Evolutionary conservation across 2,329 filamentous ascomycete species (phyloP), one percentile per base, ranked within the genome.

Genomic region (Fusarium mexicanum): DNA sequence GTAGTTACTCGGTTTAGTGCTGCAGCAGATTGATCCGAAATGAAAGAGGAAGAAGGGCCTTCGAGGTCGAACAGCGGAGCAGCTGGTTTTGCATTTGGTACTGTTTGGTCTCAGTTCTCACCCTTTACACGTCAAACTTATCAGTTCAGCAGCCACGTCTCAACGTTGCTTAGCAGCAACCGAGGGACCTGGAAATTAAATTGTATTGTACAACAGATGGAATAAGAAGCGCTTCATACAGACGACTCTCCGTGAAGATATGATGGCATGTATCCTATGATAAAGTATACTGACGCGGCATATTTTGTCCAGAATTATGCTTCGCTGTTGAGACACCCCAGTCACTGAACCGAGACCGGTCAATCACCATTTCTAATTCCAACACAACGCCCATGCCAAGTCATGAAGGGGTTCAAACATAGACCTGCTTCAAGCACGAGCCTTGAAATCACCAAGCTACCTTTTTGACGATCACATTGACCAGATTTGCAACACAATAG

Each of bases 61-160:
- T 51, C 20, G 47, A 69, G 66, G 65, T 69, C 67, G 47, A 69
- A 61, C 66, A 68, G 72, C 61, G 67, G 75, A 70, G 71, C 72
- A 69, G 71, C 75, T 69, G 74, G 70, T 75, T 78, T 75, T 77
- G 76, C 74, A 61, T 76, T 70, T 76, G 67, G 75, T 78, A 71
- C 38, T 48, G 58, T 72, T 78, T 72, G 64, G 64, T 72, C 68
- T 72, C 70, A 31, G 43, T 71, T 72, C 58, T 69, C 64, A 64
- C 62, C 62, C 50, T 53, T 63, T 29, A 65, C 29, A 22, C 35
- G n/a, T 61, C 35, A 51, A 60, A 35, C 61, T 73, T 51, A 41
- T 46, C 48, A 51, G 43, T 58, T 47, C 29, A 31, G 22, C 41
- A 48, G 38, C 31, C 44, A n/a, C 13, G 47, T 17, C 53, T 35